phyloP scores from a whole-genome alignment of 179 eudicot species.

The Spinacia oleracea region DNA sequence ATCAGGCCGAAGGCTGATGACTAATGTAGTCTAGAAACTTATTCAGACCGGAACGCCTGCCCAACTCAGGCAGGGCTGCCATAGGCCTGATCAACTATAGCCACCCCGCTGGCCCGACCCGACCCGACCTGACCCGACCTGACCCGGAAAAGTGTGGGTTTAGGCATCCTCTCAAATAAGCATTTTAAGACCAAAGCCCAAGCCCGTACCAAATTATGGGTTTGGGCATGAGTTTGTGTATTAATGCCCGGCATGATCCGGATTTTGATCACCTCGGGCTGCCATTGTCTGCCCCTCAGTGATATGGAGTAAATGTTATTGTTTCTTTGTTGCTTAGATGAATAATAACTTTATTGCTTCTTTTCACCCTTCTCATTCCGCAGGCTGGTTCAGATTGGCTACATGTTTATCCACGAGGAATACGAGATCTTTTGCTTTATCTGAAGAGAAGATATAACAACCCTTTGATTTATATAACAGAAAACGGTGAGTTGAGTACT shows the following conservation, averaged over 20 bases:
- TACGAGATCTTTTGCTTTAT: conserved; percentile 37
- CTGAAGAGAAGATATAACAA: conserved; percentile 41
- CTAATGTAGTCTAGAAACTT: too few species aligned
- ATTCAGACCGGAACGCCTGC: background rate
- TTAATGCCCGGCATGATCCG: too few species aligned
- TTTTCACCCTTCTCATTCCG: background rate
- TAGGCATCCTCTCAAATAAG: too few species aligned
- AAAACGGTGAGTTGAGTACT: conserved; percentile 37
- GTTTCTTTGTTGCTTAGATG: background rate
- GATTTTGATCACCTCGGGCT: too few species aligned
- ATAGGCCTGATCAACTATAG: too few species aligned
- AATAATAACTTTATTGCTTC: background rate
- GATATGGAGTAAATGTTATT: background rate
- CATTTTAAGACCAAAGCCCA: too few species aligned
- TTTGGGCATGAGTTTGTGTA: too few species aligned
- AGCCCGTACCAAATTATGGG: too few species aligned
- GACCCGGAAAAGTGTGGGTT: too few species aligned
- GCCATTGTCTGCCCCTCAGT: background rate
- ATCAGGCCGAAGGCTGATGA: background rate
- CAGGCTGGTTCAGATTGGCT: conserved; percentile 37
- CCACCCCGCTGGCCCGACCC: too few species aligned
- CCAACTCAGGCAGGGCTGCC: background rate
- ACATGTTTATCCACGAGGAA: conserved; percentile 45
- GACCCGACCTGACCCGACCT: too few species aligned
- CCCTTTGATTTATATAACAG: conserved; percentile 52